Base-by-base conservation (phyloP, 345 rosid species). In the Eutrema japonicum region DNA sequence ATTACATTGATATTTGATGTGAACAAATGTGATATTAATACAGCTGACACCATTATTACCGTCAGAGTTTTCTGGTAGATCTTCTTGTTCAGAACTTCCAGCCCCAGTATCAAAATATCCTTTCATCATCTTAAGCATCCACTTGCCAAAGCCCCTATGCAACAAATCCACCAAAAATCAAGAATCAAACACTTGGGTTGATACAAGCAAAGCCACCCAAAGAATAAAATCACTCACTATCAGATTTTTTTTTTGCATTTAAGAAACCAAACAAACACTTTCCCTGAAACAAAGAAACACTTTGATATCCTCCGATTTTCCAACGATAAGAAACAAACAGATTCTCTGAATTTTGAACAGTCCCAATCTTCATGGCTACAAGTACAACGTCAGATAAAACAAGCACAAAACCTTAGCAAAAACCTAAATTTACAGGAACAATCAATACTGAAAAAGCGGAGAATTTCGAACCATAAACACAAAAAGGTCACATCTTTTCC, bases 101-200 rank as follows among this genome's bases (percentile, higher is more conserved):
- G 79, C 71, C 55, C 65, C 85, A 67, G 30, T 61, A 26, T 78
- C 82, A 72, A 89, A 94, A 79, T 82, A 85, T 53, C 87, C 90
- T 78, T 85, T 79, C 87, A 86, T 72, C 50, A 83, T 83, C 82
- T 62, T 88, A 64, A 94, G 40, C 75, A 89, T 84, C 98, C 93
- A 94, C 70, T 91, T 89, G 16, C 98, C 98, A 12, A 91, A 84
- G 30, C 98, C 98, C 91, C 97, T 91, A 36, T n/a, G 68, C 69
- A 73, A 74, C 49, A 73, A 77, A 27, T 11, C 42, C 30, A 46
- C 42, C 67, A 42, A 73, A 29, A 64, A 41, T 55, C 60, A 74
- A 53, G 35, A 71, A 47, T 49, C 55, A 75, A 54, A 59, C 37
- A 55, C 49, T 56, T 45, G 38, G 18, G 27, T 43, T 30, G 10